These are phyloP conservation scores for Thermochaetoides dissita DNA, from an alignment of 2,329 filamentous ascomycete genomes.

Conservation along the genomic window DNA sequence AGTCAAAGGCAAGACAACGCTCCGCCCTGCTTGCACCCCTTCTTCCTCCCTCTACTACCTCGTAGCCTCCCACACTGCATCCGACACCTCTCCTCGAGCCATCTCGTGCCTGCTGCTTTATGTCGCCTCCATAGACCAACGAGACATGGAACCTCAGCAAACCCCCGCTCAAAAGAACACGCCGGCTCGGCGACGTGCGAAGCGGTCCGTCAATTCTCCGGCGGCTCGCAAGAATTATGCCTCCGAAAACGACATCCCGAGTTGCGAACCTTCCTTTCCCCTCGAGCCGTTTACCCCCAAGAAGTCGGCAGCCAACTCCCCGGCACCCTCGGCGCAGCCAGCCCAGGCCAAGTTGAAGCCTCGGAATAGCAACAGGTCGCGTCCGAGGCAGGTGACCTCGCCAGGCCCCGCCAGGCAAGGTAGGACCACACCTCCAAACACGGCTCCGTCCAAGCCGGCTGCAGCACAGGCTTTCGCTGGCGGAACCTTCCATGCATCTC, in stretches of 20 bases:
- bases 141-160: constrained; percentile 17
- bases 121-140: constrained; percentile 8
- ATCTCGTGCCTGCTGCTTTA: background rate
- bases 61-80: no score
- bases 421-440: constrained; percentile 32
- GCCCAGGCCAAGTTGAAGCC: constrained; percentile 20
- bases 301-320: constrained; percentile 26
- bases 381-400: constrained; percentile 24
- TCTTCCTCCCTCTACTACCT: no score
- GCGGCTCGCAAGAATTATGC: constrained; percentile 39
- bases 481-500: constrained; percentile 87
- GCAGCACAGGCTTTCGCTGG: constrained; percentile 63
- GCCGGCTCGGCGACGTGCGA: constrained; percentile 27
- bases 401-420: constrained; percentile 27
- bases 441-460: constrained; percentile 29
- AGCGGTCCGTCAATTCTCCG: constrained; percentile 23
- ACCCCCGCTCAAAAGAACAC: constrained; percentile 19
- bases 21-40: no score
- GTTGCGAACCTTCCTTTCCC: constrained; percentile 20
- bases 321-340: constrained; percentile 20
- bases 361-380: constrained; percentile 18
- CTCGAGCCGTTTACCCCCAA: constrained; percentile 33
- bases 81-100: background rate
- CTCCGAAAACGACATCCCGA: constrained; percentile 40
- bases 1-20: no score